Base-by-base conservation (phyloP, 208 protist species). In the Leptomonas pyrrhocoris region DNA sequence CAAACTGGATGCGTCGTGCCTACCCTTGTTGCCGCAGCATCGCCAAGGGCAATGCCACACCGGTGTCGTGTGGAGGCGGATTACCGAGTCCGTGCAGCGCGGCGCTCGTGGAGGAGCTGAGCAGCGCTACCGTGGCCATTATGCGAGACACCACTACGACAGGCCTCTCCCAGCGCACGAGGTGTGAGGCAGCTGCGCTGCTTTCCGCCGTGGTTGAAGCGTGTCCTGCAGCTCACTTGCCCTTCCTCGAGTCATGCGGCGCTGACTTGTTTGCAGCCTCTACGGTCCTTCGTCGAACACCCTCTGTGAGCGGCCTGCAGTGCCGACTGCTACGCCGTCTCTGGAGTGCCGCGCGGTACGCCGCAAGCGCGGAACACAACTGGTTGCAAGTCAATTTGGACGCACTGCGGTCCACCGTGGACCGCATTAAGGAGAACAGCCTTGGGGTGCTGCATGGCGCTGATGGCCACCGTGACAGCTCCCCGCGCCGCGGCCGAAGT, bases 261-360 rank as follows among this genome's bases (percentile, higher is more conserved):
- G 78, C 64, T 11, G 71, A 63, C 19, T 51, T 92, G 16, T 89
- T 92, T 66, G 27, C 65, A 0, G 81, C 81, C n/a, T 81, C 85
- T 18, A 48, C 73, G 0, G 34, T 46, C 31, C 62, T 90, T 30
- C 58, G 67, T 0, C 69, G 76, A 16, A 25, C 74, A 8, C 68
- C 85, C 15, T 81, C 70, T 28, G 85, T 90, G 38, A 76, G 76
- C 66, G 88, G 79, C 11, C 60, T 94, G 62, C 88, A 91, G 63
- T 89, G 83, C 72, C 83, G 81, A 7, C 77, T 94, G 42, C 62
- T 93, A 48, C 58, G 65, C 4, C 46, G 64, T 2, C 83, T 85
- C 30, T 19, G 64, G 21, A 77, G 64, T 34, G 72, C 64, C 13
- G 63, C 64, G 2, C 38, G 55, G 31, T 65, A 48, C 54, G 40